Evolutionary conservation across 2,329 filamentous ascomycete species (phyloP), one percentile per base, ranked within the genome.

Genomic region (Ascochyta lentis): DNA sequence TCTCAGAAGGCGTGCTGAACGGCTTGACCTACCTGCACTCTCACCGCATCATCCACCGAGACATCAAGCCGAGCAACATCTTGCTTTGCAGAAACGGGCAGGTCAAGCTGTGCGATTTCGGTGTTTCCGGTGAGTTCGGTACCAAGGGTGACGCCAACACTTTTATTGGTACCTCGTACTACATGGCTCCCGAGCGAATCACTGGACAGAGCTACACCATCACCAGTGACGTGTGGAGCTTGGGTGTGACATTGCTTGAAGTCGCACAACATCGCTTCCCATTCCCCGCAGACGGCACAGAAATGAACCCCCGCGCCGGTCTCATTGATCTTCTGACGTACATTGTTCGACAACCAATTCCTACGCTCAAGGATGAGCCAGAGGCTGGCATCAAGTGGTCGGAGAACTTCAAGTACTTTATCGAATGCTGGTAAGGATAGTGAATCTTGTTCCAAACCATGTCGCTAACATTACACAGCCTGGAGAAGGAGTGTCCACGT

Each of bases 251-350:
- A 1, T 79, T 99, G 45, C 87, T 99, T n/a, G 95, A 99, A 80
- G 95, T 99, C n/a, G 95, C 95, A 35, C 95, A 99, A 75, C 93
- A 99, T 77, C 89, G 95, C 50, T 99, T 99, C 81, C 95, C 95
- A 2, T 99, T 99, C 84, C 94, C 94, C 3, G 94, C 94, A 7
- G 95, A 98, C 71, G 94, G 94, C 49, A 96, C 92, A 5, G 93
- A 96, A 77, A 93, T 95, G 88, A 92, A 96, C 74, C 94, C 94
- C 15, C 87, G 90, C 58, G 94, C 95, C 35, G 93, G 93, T 9
- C 80, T 98, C 59, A 98, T 99, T 66, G 95, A 99, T 75, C 83
- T 99, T 10, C 81, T 99, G 58, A 99, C 95, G 12, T 99, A 98
- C 74, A 99, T 99, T 73, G 95, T 99, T 40, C 88, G 92, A 64